Evolutionary conservation across 129 eudicot species (phyloP).

Genomic region (Artemisia tridentata): DNA sequence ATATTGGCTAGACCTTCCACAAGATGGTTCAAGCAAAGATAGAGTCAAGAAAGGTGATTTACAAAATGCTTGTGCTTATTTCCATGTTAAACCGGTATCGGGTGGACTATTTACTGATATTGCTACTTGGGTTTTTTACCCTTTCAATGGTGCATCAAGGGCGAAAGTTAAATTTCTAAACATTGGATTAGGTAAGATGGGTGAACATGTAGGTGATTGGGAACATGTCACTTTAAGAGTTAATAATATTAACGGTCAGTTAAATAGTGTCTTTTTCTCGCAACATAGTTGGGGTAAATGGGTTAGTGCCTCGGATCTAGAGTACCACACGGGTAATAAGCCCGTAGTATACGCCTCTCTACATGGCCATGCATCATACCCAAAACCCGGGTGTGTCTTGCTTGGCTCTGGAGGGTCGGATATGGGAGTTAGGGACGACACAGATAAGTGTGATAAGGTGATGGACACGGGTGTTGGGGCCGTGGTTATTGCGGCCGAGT

Average conservation of each 20-base stretch:
- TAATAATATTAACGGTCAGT: slow-evolving; percentile 39
- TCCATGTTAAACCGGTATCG: slow-evolving; percentile 43
- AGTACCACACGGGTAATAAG: slow-evolving; percentile 39
- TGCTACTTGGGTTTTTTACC: slow-evolving; percentile 59
- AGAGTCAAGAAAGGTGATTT: slow-evolving; percentile 47
- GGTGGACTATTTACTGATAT: slow-evolving; percentile 52
- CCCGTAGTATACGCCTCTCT: slow-evolving; percentile 41
- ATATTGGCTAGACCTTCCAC: slow-evolving; percentile 57
- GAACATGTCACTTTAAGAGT: slow-evolving; percentile 54
- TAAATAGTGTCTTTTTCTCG: slow-evolving; percentile 42
- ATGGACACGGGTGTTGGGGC: slow-evolving; percentile 48
- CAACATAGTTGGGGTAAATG: slow-evolving; percentile 52
- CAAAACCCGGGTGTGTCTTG: slow-evolving; percentile 49
- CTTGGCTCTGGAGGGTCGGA: slow-evolving; percentile 38
- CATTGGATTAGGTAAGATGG: slow-evolving; percentile 37
- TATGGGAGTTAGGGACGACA: slow-evolving; percentile 63
- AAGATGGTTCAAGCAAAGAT: slow-evolving; percentile 31
- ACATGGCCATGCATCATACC: slow-evolving; percentile 47
- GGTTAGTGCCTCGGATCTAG: slow-evolving; percentile 42
- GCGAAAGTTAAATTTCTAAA: slow-evolving; percentile 39
- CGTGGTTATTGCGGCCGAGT: slow-evolving; percentile 46
- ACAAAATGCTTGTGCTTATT: slow-evolving; percentile 38
- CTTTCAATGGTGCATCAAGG: slow-evolving; percentile 50
- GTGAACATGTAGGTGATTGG: slow-evolving; percentile 64
- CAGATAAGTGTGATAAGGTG: slow-evolving; percentile 42